Evolutionary conservation across 2,329 filamentous ascomycete genomes (phyloP).

Genomic region (Colletotrichum karsti): DNA sequence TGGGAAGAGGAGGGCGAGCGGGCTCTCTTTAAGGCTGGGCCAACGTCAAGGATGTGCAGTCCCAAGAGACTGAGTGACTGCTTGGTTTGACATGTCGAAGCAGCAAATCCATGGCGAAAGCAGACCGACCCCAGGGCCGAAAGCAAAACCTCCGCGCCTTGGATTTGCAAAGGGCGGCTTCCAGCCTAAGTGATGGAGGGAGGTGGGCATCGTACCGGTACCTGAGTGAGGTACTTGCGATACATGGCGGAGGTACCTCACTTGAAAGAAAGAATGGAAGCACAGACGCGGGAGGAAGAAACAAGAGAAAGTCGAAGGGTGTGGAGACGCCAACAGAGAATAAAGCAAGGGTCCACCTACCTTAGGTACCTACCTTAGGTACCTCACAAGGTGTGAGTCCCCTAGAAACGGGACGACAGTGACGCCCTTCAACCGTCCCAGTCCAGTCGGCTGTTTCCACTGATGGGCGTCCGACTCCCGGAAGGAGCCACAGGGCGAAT

Average conservation of each 20-base stretch:
- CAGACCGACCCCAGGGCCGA: conserved; percentile 10
- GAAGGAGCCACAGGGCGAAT: not conserved
- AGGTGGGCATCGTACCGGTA: conserved; percentile 28
- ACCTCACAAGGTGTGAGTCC: not conserved
- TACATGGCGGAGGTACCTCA: conserved; percentile 5
- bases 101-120: conserved; percentile 9
- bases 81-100: conserved; percentile 2
- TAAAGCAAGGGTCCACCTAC: not conserved
- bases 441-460: not conserved
- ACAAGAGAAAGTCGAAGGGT: not conserved
- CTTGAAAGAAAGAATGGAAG: not conserved
- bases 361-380: too few relatives aligned
- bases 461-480: not conserved
- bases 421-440: too few relatives aligned
- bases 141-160: conserved; percentile 15
- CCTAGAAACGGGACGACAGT: not conserved
- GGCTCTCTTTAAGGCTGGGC: conserved; percentile 25
- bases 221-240: conserved; percentile 17
- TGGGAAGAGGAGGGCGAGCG: conserved; percentile 15
- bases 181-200: conserved; percentile 15
- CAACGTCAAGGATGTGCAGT: conserved; percentile 12
- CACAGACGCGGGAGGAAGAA: not conserved
- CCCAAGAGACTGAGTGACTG: conserved; percentile 9
- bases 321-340: not conserved
- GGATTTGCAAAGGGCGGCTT: conserved; percentile 19